These are phyloP conservation scores for Discostella stelligeroides DNA, from an alignment of 108 stramenopile species.

Conservation along the genomic window DNA sequence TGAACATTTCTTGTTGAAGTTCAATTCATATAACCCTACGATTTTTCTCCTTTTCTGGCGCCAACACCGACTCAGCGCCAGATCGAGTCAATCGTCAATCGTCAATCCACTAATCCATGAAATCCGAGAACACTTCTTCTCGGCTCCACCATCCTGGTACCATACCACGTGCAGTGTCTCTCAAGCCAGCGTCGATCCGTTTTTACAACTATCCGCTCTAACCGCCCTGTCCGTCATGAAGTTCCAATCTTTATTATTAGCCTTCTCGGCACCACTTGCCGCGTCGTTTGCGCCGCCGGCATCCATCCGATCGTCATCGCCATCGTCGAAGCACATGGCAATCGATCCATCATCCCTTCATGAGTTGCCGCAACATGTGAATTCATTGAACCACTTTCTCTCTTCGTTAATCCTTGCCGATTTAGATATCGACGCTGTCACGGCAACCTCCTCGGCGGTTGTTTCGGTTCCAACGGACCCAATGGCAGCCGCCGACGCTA, in stretches of 20 bases:
- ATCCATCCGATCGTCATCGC: conserved; percentile 2
- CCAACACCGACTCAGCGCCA: too few species aligned
- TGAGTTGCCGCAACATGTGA: conserved; percentile 54
- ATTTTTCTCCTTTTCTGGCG: conserved; percentile 55
- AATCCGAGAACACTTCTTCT: conserved; percentile 1
- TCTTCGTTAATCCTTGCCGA: conserved; percentile 65
- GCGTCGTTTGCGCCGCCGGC: conserved; percentile 61
- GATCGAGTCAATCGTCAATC: too few species aligned
- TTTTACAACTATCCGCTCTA: too few species aligned
- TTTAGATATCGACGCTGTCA: conserved; percentile 32
- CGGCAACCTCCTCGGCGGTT: conserved; percentile 35
- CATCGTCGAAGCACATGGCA: conserved; percentile 49
- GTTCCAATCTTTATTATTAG: conserved; percentile 7
- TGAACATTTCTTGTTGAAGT: not conserved
- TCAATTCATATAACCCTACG: conserved; percentile 12
- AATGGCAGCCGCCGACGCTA: conserved; percentile 36
- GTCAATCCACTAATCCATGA: not conserved
- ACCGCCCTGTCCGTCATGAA: conserved; percentile 44
- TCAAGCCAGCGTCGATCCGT: not conserved
- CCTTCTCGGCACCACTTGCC: conserved; percentile 29
- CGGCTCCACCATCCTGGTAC: too few species aligned
- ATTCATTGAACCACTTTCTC: conserved; percentile 62
- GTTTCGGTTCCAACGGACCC: too few species aligned
- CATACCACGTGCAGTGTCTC: too few species aligned
- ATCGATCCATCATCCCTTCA: conserved; percentile 60